Evolutionary conservation across 2,329 filamentous ascomycete species (phyloP), one percentile per base, ranked within the genome.

Genomic region (Septoria petroselini): DNA sequence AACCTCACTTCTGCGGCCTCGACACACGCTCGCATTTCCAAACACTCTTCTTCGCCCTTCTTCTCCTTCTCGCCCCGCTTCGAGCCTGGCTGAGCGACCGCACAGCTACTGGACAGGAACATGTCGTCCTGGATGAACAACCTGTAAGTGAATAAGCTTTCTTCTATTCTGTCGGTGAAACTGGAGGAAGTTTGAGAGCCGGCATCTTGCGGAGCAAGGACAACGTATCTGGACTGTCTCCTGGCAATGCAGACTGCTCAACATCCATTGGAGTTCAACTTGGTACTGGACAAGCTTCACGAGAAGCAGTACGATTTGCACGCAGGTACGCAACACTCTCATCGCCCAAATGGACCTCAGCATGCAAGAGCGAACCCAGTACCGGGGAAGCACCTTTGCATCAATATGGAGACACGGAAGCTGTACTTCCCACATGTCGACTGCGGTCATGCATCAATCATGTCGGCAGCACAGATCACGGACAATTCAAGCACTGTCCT

Each of bases 111-210:
- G 19, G 39, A 21, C 23, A 38, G 43, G 41, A 58, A 55, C 52
- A 67, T 68, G 65, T 62, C 65, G 47, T 65, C 63, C 55, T 68
- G 65, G 65, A 67, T 68, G 64, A 68, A 66, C 62, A 67, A 66
- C 53, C 56, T 68, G 65, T 68, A 56, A 65, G 65, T 68, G 50
- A 43, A 46, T 55, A 55, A 48, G 44, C 50, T 57, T 58, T 57
- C 35, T 53, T 44, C 41, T 44, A 50, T 43, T 43, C 44, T 45
- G 50, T 53, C 50, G 54, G 54, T 54, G 54, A 54, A 52, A 53
- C 43, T 43, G 54, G 50, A 48, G 54, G 48, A 55, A 55, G 50
- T 48, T 55, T 50, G 55, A 49, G 45, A 49, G 48, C 53, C 45
- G 57, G 57, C 54, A 54, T 57, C 52, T 41, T 48, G 45, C 43